phyloP scores from a whole-genome alignment of 2,329 filamentous ascomycete species.

The Massarina eburnea region DNA sequence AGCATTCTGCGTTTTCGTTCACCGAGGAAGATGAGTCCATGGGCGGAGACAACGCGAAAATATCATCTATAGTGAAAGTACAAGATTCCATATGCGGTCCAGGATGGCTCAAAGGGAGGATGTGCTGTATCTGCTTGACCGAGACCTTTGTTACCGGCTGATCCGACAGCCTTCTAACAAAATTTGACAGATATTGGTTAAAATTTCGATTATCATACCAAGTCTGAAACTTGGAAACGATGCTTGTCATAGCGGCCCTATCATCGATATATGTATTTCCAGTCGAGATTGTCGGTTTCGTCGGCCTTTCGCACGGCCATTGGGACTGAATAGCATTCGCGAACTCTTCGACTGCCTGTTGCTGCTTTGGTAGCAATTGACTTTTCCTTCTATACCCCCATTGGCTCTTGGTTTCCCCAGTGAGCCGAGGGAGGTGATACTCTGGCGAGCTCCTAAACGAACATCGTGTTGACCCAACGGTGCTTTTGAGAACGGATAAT shows the following conservation, averaged over 20 bases:
- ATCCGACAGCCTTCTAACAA: constrained; percentile 13
- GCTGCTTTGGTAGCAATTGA: constrained; percentile 6
- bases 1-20: neutral
- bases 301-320: constrained; percentile 19
- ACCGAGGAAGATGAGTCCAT: neutral
- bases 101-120: neutral
- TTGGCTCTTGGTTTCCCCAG: constrained; percentile 12
- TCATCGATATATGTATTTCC: constrained; percentile 18
- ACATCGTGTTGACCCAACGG: neutral
- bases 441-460: neutral
- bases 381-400: constrained; percentile 9
- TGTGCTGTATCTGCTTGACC: neutral
- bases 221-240: constrained; percentile 15
- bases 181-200: constrained; percentile 25
- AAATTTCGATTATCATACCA: constrained; percentile 46
- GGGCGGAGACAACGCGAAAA: constrained; percentile 8
- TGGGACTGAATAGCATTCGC: constrained; percentile 15
- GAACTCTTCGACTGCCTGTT: constrained; percentile 14
- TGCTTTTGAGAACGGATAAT: neutral
- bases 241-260: constrained; percentile 11
- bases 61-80: constrained; percentile 3
- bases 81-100: neutral
- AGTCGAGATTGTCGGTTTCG: constrained; percentile 3
- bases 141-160: constrained; percentile 4
- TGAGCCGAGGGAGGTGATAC: constrained; percentile 10